Conservation (phyloP, 805 yeast genomes). For the Priceomyces melissophilus region DNA sequence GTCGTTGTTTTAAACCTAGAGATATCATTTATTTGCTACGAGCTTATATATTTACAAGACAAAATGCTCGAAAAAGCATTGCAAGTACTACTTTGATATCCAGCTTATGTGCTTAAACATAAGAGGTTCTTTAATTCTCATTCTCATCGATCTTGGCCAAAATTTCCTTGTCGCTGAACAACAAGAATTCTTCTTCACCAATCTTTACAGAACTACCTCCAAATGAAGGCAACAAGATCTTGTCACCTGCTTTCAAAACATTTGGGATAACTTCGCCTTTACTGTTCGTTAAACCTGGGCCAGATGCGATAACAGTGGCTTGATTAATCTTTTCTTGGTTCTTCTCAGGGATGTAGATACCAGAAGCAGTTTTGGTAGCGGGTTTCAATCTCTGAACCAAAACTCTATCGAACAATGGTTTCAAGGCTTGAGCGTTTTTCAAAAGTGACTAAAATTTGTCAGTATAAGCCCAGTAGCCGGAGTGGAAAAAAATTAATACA, state of each 20-base stretch:
- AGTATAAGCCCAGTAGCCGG: constrained; percentile 3
- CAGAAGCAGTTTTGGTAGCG: constrained; percentile 85
- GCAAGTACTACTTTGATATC: no score
- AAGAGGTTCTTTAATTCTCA: constrained; percentile 1
- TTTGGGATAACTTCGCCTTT: constrained; percentile 69
- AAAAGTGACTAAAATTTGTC: constrained; percentile 44
- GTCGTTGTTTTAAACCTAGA: neutral
- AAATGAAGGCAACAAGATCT: constrained; percentile 88
- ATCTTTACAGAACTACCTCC: constrained; percentile 91
- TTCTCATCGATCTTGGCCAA: constrained; percentile 76
- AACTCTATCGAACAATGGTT: constrained; percentile 93
- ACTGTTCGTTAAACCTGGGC: constrained; percentile 84
- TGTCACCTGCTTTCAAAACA: constrained; percentile 84
- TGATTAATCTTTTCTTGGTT: constrained; percentile 91
- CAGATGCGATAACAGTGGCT: constrained; percentile 90
- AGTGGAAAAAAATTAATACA: neutral
- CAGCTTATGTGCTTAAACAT: no score
- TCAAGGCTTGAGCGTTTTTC: constrained; percentile 81
- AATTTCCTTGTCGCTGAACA: constrained; percentile 92
- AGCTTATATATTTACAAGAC: no score
- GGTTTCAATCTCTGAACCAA: constrained; percentile 94
- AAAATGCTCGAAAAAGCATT: no score
- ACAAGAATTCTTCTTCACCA: constrained; percentile 75
- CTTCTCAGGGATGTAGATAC: constrained; percentile 92
- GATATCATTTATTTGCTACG: neutral